Evolutionary conservation across 306 rosid genomes (phyloP).

Genomic region (Prunus dulcis): DNA sequence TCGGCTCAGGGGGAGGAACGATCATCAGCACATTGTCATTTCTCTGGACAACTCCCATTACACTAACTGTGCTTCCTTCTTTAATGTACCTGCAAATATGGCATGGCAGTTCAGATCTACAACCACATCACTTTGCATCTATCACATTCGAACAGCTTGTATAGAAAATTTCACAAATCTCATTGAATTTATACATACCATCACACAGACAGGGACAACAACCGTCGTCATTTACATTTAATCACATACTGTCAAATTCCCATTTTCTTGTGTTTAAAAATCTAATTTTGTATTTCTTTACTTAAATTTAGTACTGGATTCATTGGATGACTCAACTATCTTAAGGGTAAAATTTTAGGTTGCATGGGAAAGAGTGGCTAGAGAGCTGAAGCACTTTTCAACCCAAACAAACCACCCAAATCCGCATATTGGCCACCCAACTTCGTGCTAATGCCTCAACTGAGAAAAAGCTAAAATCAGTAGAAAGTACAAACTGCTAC

Average conservation of each 20-base stretch:
- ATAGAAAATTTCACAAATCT: background rate
- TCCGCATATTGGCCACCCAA: background rate
- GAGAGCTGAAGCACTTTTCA: background rate
- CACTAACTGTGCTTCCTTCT: conserved; percentile 99
- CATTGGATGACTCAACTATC: background rate
- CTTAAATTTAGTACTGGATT: background rate
- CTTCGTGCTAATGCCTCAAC: background rate
- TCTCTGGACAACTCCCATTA: conserved; percentile 96
- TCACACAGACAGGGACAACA: background rate
- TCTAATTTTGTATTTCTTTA: background rate
- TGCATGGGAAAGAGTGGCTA: background rate
- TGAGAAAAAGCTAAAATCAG: background rate
- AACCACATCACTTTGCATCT: background rate
- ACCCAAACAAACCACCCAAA: background rate
- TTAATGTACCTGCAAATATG: conserved; percentile 72
- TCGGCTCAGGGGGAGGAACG: conserved; percentile 88
- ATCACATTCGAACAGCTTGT: background rate
- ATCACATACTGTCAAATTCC: background rate
- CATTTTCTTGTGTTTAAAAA: background rate
- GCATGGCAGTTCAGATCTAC: conserved; percentile 14
- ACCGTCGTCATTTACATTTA: no score
- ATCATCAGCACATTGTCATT: conserved; percentile 96
- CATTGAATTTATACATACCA: background rate
- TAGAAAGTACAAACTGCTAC: background rate
- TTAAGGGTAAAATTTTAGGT: background rate